Conservation (phyloP, 768 basidiomycete genomes). For the Russula vinacea region DNA sequence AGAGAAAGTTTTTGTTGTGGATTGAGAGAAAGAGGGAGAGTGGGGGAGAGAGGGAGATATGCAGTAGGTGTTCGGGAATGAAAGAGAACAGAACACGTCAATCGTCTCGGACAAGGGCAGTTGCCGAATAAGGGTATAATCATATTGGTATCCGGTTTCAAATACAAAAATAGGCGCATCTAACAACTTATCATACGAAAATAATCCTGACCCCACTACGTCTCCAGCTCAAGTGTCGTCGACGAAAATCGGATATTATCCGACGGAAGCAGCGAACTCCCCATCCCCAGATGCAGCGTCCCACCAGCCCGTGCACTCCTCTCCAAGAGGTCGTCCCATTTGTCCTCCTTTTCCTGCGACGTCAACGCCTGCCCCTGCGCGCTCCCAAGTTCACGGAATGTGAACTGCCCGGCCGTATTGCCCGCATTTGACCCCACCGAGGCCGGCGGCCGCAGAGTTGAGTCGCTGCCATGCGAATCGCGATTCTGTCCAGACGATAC, state of each 20-base stretch:
- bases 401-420: conserved; percentile 36
- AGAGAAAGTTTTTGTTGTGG: neutral
- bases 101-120: neutral
- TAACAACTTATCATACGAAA: neutral
- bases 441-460: conserved; percentile 19
- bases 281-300: conserved; percentile 55
- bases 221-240: conserved; percentile 23
- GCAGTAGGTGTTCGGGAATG: neutral
- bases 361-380: conserved; percentile 44
- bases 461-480: conserved; percentile 22
- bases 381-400: conserved; percentile 49
- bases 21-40: neutral
- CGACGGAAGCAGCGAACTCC: conserved; percentile 43
- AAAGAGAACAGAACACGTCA: neutral
- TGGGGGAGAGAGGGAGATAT: neutral
- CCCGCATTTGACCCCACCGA: neutral
- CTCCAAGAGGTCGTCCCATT: conserved; percentile 67
- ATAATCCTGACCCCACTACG: neutral
- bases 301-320: conserved; percentile 69
- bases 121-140: conserved; percentile 14
- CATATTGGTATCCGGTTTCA: neutral
- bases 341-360: conserved; percentile 67
- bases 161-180: neutral
- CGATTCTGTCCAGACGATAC: conserved; percentile 32
- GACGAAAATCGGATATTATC: conserved; percentile 44